These are phyloP conservation scores for Nyctanthes arbortristis DNA, from an alignment of 257 asterid genomes.

Conservation along the genomic window DNA sequence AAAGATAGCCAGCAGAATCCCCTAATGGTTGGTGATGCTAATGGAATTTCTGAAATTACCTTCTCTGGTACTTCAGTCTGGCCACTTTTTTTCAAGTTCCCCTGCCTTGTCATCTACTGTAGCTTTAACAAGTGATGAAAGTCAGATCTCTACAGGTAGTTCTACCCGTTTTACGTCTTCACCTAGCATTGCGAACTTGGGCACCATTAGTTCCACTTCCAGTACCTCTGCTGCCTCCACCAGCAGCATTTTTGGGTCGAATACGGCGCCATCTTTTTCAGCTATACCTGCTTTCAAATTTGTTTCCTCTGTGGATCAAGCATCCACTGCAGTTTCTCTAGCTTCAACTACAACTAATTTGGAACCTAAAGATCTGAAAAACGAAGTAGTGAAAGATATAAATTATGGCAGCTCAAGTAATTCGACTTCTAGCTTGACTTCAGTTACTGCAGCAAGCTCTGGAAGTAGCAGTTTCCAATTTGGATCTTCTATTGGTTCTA, in stretches of 20 bases:
- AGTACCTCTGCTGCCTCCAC: conserved; percentile 26
- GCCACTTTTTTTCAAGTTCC: conserved; percentile 28
- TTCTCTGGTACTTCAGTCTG: conserved; percentile 38
- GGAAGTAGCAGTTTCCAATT: conserved; percentile 39
- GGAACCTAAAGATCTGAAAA: conserved; percentile 31
- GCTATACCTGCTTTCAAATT: conserved; percentile 32
- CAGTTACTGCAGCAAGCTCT: conserved; percentile 37
- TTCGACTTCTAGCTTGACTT: conserved; percentile 27
- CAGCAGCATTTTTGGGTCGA: conserved; percentile 38
- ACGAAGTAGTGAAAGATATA: conserved; percentile 29
- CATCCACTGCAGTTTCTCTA: conserved; percentile 32
- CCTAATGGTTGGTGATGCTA: conserved; percentile 35
- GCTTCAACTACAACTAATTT: too few relatives aligned
- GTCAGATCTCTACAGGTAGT: conserved; percentile 28
- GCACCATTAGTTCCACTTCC: conserved; percentile 28
- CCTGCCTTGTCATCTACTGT: conserved; percentile 32
- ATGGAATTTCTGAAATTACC: conserved; percentile 38
- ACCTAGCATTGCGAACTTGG: conserved; percentile 27
- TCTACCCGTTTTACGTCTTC: conserved; percentile 36
- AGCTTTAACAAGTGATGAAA: conserved; percentile 27
- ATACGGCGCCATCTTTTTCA: conserved; percentile 32
- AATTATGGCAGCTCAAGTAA: conserved; percentile 29
- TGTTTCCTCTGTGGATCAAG: conserved; percentile 37
- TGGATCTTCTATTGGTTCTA: conserved; percentile 30
- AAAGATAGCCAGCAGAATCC: conserved; percentile 27